Base-by-base conservation (phyloP, 768 basidiomycete species). In the Mycena galericulata region DNA sequence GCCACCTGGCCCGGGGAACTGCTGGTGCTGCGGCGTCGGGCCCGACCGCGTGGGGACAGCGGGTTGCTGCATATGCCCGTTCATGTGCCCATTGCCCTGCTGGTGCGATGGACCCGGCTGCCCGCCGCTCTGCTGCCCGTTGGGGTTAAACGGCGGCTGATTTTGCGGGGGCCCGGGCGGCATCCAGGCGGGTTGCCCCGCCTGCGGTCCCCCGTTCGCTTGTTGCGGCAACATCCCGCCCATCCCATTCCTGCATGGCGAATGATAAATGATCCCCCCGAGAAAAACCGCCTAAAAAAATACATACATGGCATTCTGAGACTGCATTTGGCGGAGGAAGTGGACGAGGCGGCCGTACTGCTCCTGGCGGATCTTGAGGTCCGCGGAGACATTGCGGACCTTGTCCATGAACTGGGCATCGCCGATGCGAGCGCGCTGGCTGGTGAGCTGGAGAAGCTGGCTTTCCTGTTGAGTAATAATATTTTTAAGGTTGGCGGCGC, bases 281-380 rank as follows among this genome's bases (percentile, higher is more conserved):
- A 54, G 26, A 40, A 54, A 38, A 55, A 40, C 11, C 12, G 6
- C 36, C 6, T 30, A 29, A n/a, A 43, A 53, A 74, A 83, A 58
- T 74, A 86, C 84, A 82, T 69, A 3, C 67, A 73, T 67, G 65
- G 8, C 34, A 36, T 73, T 78, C n/a, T 75, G 72, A 12, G 67
- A 47, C 36, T 74, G 76, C 14, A 59, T 62, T 57, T 80, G 71
- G 15, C 77, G 76, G 22, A 77, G 72, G 53, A 79, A 75, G 26
- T 73, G 58, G 7, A 80, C 56, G 46, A 88, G 73, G 64, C 81
- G 84, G 54, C 54, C 54, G 38, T 83, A 74, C 56, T 80, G 57
- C 0, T 88, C 86, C 77, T 81, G 85, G 69, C 79, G 80, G 29
- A 29, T 54, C 47, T 71, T 72, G 20, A 80, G 68, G 3, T 84